Percentiles rank a stretch among this genome's conserved stretches.
phyloP scores from a whole-genome alignment of 2,329 filamentous ascomycete genomes.

The Teratosphaeria zuluensis region DNA sequence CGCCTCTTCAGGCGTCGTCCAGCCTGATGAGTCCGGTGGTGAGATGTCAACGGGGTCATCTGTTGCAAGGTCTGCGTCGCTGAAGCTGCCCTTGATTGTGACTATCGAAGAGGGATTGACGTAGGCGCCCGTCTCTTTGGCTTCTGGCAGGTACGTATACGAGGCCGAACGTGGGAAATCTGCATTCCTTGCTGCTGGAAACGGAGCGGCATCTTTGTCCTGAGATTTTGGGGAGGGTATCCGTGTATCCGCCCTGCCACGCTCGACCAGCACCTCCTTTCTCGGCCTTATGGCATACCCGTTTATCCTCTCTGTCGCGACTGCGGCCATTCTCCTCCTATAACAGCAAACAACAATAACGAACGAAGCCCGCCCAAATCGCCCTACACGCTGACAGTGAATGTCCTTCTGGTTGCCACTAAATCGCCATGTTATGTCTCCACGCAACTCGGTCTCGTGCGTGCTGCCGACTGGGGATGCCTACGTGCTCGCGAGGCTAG shows the following conservation, averaged over 20 bases:
- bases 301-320: slow-evolving; percentile 12
- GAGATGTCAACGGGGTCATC: slow-evolving; percentile 26
- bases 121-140: slow-evolving; percentile 21
- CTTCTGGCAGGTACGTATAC: slow-evolving; percentile 45
- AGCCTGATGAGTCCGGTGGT: slow-evolving; percentile 33
- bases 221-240: slow-evolving; percentile 4
- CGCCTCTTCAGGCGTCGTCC: slow-evolving; percentile 35
- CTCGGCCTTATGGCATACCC: slow-evolving; percentile 5
- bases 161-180: slow-evolving; percentile 47
- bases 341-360: neutral
- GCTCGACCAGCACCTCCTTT: slow-evolving; percentile 3
- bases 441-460: neutral
- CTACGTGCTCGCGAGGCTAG: neutral
- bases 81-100: slow-evolving; percentile 40
- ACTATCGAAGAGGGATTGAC: slow-evolving; percentile 17
- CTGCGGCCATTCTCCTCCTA: slow-evolving; percentile 10
- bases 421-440: neutral
- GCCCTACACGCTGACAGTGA: neutral
- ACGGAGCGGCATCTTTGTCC: slow-evolving; percentile 5
- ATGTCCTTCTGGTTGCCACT: neutral
- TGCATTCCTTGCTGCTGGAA: slow-evolving; percentile 9
- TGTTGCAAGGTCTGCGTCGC: slow-evolving; percentile 37
- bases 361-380: neutral
- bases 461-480: neutral
- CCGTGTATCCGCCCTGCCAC: slow-evolving; percentile 4